A percentile compares a stretch with the other conserved stretches of the same genome.
phyloP scores from a whole-genome alignment of 768 basidiomycete species.

The Panus rudis region DNA sequence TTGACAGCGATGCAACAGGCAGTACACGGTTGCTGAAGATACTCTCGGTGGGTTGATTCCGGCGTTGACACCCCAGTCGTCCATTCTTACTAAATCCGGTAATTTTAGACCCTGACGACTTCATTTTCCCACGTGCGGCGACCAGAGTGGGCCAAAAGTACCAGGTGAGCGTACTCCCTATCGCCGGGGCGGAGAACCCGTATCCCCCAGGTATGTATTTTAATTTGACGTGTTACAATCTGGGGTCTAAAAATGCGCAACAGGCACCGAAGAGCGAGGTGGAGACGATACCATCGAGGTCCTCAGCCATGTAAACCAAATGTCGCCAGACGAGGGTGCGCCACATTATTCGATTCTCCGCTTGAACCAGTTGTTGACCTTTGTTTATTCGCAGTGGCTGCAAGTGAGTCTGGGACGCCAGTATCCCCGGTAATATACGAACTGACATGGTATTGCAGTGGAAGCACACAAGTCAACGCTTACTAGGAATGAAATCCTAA shows the following conservation, averaged over 20 bases:
- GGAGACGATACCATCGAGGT: constrained; percentile 71
- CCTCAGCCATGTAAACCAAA: constrained; percentile 53
- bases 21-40: constrained; percentile 88
- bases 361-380: constrained; percentile 12
- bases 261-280: constrained; percentile 49
- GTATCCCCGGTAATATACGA: not conserved
- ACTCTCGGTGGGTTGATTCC: constrained; percentile 57
- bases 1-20: constrained; percentile 36
- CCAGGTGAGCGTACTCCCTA: constrained; percentile 54
- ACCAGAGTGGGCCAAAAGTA: constrained; percentile 87
- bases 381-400: constrained; percentile 6
- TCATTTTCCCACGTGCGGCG: constrained; percentile 90
- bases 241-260: too few relatives aligned
- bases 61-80: constrained; percentile 8
- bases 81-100: constrained; percentile 21
- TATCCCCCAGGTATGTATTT: constrained; percentile 17
- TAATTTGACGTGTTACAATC: too few relatives aligned
- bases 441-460: constrained; percentile 8
- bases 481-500: constrained; percentile 44
- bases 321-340: constrained; percentile 65
- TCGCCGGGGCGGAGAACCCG: constrained; percentile 24
- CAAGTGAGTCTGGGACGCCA: constrained; percentile 5
- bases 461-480: constrained; percentile 58
- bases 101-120: constrained; percentile 81
- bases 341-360: constrained; percentile 14